A percentile compares a stretch with the other conserved stretches of the same genome.
Evolutionary conservation across 2,329 filamentous ascomycete genomes (phyloP).

Genomic region (Simplicillium sp.): DNA sequence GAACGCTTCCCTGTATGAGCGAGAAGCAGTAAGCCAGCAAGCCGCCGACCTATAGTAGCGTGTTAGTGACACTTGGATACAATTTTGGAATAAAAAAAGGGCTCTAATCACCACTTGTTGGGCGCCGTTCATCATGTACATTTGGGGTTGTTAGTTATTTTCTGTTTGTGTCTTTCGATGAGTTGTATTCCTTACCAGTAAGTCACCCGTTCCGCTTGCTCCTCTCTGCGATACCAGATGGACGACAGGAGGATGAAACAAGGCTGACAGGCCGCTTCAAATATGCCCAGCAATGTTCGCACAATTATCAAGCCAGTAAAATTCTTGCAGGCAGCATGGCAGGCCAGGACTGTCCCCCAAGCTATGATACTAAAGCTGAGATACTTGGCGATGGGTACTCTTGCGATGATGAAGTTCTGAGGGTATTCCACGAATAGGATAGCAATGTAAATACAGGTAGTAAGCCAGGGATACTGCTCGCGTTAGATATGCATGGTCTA

Average conservation of each 20-base stretch:
- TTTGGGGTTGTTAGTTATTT: not conserved
- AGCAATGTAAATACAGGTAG: constrained; percentile 65
- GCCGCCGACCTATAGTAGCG: too few species aligned
- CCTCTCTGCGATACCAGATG: constrained; percentile 63
- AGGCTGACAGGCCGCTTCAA: constrained; percentile 62
- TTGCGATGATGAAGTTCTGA: constrained; percentile 49
- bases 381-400: constrained; percentile 59
- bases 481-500: too few species aligned
- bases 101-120: constrained; percentile 67
- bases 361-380: constrained; percentile 52
- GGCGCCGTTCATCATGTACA: constrained; percentile 66
- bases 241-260: constrained; percentile 56
- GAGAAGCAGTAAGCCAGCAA: constrained; percentile 57
- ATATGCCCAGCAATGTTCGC: constrained; percentile 59
- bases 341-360: constrained; percentile 53
- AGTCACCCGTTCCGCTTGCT: constrained; percentile 56
- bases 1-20: constrained; percentile 38
- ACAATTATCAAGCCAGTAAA: constrained; percentile 51
- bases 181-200: constrained; percentile 43
- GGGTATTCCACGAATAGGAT: constrained; percentile 65
- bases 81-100: too few species aligned
- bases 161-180: not conserved
- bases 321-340: constrained; percentile 50
- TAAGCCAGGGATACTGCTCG: constrained; percentile 57
- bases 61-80: too few species aligned